Conservation (phyloP, 176 grass and related monocot genomes). For the Miscanthus lutarioriparius region DNA sequence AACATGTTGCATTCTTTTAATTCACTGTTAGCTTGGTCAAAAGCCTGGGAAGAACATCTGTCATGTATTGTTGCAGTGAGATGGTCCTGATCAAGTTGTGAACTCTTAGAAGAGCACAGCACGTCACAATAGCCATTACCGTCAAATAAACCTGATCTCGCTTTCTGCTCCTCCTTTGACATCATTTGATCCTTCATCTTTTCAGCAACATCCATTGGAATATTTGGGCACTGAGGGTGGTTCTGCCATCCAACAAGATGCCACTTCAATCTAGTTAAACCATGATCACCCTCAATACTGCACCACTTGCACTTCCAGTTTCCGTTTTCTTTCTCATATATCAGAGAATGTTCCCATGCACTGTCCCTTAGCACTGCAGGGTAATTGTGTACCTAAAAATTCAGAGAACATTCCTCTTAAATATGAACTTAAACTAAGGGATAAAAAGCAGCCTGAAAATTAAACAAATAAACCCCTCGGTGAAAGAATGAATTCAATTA, state of each 20-base stretch:
- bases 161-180: slow-evolving; percentile 36
- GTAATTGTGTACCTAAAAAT: slow-evolving; percentile 29
- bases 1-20: slow-evolving; percentile 24
- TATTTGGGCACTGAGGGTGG: slow-evolving; percentile 22
- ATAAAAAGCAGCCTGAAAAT: neutral
- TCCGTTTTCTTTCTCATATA: slow-evolving; percentile 44
- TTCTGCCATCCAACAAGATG: slow-evolving; percentile 48
- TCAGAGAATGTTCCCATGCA: slow-evolving; percentile 50
- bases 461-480: slow-evolving; percentile 4
- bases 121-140: slow-evolving; percentile 7
- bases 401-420: slow-evolving; percentile 6
- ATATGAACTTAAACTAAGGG: slow-evolving; percentile 19
- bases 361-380: slow-evolving; percentile 14
- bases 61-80: slow-evolving; percentile 10
- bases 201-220: slow-evolving; percentile 39
- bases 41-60: slow-evolving; percentile 26
- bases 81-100: slow-evolving; percentile 33
- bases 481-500: neutral
- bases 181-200: slow-evolving; percentile 39
- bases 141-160: slow-evolving; percentile 19
- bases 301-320: slow-evolving; percentile 56
- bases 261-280: slow-evolving; percentile 47
- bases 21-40: slow-evolving; percentile 30
- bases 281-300: slow-evolving; percentile 44
- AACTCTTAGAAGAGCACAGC: slow-evolving; percentile 32